Evolutionary conservation across 345 rosid genomes (phyloP).

Genomic region (Eucalyptus tenuipes): DNA sequence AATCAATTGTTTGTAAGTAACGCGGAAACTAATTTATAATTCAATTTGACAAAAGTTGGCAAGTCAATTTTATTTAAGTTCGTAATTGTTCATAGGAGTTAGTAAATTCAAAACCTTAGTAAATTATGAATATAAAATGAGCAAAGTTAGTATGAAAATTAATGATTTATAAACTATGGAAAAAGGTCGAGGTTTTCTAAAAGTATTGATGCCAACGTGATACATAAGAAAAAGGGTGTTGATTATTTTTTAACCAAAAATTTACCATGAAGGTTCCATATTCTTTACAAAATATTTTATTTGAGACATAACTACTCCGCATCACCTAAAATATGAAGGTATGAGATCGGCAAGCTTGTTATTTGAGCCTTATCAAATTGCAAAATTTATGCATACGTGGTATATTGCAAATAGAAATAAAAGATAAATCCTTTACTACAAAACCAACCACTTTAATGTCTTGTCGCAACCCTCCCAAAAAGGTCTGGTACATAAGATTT

Average conservation of each 20-base stretch:
- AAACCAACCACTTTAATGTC: too few relatives aligned
- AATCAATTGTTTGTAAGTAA: too few relatives aligned
- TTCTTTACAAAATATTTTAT: too few relatives aligned
- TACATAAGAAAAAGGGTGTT: too few relatives aligned
- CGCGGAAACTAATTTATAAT: too few relatives aligned
- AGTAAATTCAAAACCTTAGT: not conserved
- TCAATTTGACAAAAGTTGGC: too few relatives aligned
- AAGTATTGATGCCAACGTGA: not conserved
- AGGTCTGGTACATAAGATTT: too few relatives aligned
- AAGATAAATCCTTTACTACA: too few relatives aligned
- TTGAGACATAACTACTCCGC: not conserved
- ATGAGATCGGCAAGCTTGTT: not conserved
- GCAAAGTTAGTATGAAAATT: not conserved
- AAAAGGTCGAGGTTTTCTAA: not conserved
- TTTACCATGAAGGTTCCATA: not conserved
- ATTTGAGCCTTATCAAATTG: not conserved
- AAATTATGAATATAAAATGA: too few relatives aligned
- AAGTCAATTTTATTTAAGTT: too few relatives aligned
- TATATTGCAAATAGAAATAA: not conserved
- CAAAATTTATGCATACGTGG: not conserved
- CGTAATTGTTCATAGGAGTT: not conserved
- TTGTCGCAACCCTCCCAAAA: too few relatives aligned
- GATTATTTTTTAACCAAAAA: too few relatives aligned
- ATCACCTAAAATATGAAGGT: not conserved
- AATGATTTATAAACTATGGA: not conserved